phyloP scores from a whole-genome alignment of 2,329 filamentous ascomycete genomes.

The Colletotrichum simmondsii region DNA sequence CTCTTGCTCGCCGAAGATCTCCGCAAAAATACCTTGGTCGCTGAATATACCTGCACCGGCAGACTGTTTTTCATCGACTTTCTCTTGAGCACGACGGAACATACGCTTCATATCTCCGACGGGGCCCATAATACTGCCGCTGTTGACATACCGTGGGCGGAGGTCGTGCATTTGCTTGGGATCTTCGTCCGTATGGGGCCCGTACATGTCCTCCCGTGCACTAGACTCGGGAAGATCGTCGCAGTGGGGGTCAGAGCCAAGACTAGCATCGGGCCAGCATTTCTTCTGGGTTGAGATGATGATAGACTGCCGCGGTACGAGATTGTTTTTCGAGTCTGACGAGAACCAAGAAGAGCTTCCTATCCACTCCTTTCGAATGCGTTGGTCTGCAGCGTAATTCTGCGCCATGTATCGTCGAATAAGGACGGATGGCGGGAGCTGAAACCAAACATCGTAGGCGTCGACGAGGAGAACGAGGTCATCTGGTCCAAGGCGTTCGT shows the following conservation, averaged over 20 bases:
- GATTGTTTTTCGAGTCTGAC: neutral
- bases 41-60: slow-evolving; percentile 36
- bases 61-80: slow-evolving; percentile 37
- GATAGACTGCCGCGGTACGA: slow-evolving; percentile 41
- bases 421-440: slow-evolving; percentile 49
- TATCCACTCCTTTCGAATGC: slow-evolving; percentile 41
- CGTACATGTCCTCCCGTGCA: slow-evolving; percentile 38
- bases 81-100: slow-evolving; percentile 37
- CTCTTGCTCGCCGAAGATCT: slow-evolving; percentile 44
- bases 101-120: slow-evolving; percentile 41
- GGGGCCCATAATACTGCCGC: slow-evolving; percentile 43
- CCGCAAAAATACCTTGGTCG: slow-evolving; percentile 45
- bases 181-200: slow-evolving; percentile 36
- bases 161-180: slow-evolving; percentile 29
- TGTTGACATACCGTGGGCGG: slow-evolving; percentile 44
- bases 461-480: slow-evolving; percentile 50
- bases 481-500: slow-evolving; percentile 36
- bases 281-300: slow-evolving; percentile 39
- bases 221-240: slow-evolving; percentile 38
- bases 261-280: slow-evolving; percentile 36
- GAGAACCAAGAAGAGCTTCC: neutral
- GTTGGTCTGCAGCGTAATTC: slow-evolving; percentile 46
- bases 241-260: slow-evolving; percentile 39
- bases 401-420: slow-evolving; percentile 47
- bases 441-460: slow-evolving; percentile 52